Evolutionary conservation across 306 rosid species (phyloP), one percentile per base, ranked within the genome.

Genomic region (Sicyos baderoa): DNA sequence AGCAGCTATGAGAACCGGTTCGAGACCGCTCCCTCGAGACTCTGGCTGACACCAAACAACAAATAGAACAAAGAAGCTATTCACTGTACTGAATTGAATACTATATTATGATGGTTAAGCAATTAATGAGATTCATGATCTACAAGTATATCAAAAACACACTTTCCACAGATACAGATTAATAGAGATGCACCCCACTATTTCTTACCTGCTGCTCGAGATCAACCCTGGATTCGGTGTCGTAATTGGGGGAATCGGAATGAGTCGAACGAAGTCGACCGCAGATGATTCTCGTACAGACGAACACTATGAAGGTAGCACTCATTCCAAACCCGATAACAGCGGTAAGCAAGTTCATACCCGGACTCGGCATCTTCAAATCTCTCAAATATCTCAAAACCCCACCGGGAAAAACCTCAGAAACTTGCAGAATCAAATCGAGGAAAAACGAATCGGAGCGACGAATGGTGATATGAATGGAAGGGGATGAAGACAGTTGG

Each of bases 261-360:
- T 84, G 79, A 8, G 74, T 25, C 29, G 84, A 72, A 68, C 91
- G 72, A 22, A 89, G 71, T 79, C 98, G 88, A 45, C 91, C 96
- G 81, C 97, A 93, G 59, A 93, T 83, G 74, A 93, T 81, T 88
- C 95, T 89, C n/a, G 98, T 74, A 75, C 98, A 93, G 4, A 93
- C 93, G 78, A 93, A 93, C 21, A 93, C 88, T 62, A 93, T 93
- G 82, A 93, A 93, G 57, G 96, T 86, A 45, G 96, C 94, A 80
- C 98, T 93, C 85, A 93, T 76, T 51, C 94, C 98, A 81, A 93
- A 93, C 53, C 98, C 98, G 77, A 93, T 80, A 21, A 85, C 65
- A 74, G 96, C 86, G 25, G 90, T 93, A 60, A 85, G 70, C 85
- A 87, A 81, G 82, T 89, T 89, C 76, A 84, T 83, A 65, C 78